These are phyloP conservation scores for Castanopsis chinensis DNA, from an alignment of 306 rosid genomes.

Conservation along the genomic window DNA sequence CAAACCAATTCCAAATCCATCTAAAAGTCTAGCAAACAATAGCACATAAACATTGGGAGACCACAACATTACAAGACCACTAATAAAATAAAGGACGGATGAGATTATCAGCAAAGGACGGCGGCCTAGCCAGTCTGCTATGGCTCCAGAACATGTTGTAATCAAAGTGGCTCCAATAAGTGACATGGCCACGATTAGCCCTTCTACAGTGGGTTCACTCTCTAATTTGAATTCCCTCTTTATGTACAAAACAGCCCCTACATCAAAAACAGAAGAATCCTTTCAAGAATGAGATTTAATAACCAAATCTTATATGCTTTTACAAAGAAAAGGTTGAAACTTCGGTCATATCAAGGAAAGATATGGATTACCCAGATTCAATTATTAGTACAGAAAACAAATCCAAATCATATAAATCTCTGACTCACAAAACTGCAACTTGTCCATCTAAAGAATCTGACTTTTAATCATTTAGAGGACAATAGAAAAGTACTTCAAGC, in stretches of 20 bases:
- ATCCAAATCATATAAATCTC: conserved; percentile 15
- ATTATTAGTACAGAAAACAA: conserved; percentile 2
- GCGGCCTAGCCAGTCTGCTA: conserved; percentile 82
- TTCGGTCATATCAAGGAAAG: background rate
- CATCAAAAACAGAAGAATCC: conserved; percentile 11
- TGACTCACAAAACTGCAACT: background rate
- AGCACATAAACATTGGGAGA: conserved; percentile 90
- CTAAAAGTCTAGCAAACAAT: conserved; percentile 80
- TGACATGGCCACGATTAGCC: conserved; percentile 89
- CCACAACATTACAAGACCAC: conserved; percentile 92
- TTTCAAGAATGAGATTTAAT: conserved; percentile 3
- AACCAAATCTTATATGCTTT: conserved; percentile 8
- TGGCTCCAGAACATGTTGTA: conserved; percentile 80
- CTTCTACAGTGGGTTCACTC: conserved; percentile 79
- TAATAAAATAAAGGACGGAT: conserved; percentile 67
- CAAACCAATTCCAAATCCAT: conserved; percentile 88
- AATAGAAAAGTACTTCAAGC: background rate
- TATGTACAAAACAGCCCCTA: conserved; percentile 90
- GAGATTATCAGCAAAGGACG: conserved; percentile 84
- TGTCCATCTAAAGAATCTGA: conserved; percentile 1
- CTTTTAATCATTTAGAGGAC: background rate
- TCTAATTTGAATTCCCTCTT: conserved; percentile 74
- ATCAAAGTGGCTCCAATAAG: conserved; percentile 90
- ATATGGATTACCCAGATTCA: background rate
- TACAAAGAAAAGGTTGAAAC: background rate